These are phyloP conservation scores for Adiantum capillusveneris DNA, from an alignment of 75 land plant species.

Conservation along the genomic window DNA sequence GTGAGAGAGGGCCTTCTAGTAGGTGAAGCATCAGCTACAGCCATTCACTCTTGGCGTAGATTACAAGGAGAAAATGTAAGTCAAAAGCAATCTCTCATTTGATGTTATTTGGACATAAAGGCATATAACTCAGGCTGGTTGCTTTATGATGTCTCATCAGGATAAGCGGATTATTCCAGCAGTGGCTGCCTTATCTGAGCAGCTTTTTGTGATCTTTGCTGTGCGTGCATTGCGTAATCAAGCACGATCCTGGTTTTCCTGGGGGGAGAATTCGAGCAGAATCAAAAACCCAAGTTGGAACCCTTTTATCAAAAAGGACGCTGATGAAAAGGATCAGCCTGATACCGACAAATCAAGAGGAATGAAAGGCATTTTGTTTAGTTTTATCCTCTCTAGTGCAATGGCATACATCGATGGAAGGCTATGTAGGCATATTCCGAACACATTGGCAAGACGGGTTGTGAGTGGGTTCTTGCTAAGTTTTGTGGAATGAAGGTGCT, in stretches of 20 bases:
- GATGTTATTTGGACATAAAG: too few species aligned
- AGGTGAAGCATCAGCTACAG: constrained; percentile 51
- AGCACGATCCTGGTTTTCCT: constrained; percentile 12
- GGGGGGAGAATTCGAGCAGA: constrained; percentile 6
- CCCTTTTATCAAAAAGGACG: constrained; percentile 7
- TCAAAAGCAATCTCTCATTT: too few species aligned
- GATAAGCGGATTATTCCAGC: constrained; percentile 76
- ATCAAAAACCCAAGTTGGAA: background rate
- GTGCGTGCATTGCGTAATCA: constrained; percentile 59
- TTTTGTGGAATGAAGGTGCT: constrained; percentile 51
- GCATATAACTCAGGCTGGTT: background rate
- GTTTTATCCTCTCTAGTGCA: constrained; percentile 60
- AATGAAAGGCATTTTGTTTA: constrained; percentile 46
- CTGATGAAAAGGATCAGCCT: constrained; percentile 11
- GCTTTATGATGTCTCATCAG: constrained; percentile 22
- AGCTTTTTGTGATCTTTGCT: constrained; percentile 79
- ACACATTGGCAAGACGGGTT: constrained; percentile 66
- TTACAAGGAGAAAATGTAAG: constrained; percentile 60
- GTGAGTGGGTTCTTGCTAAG: constrained; percentile 89
- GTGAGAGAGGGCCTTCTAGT: constrained; percentile 62
- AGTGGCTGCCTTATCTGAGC: constrained; percentile 67
- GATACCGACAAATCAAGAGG: constrained; percentile 17
- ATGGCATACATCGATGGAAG: constrained; percentile 88
- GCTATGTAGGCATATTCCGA: constrained; percentile 75
- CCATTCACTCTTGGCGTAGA: constrained; percentile 40